Conservation (phyloP, 768 basidiomycete genomes). For the Favolaschia claudopus region DNA sequence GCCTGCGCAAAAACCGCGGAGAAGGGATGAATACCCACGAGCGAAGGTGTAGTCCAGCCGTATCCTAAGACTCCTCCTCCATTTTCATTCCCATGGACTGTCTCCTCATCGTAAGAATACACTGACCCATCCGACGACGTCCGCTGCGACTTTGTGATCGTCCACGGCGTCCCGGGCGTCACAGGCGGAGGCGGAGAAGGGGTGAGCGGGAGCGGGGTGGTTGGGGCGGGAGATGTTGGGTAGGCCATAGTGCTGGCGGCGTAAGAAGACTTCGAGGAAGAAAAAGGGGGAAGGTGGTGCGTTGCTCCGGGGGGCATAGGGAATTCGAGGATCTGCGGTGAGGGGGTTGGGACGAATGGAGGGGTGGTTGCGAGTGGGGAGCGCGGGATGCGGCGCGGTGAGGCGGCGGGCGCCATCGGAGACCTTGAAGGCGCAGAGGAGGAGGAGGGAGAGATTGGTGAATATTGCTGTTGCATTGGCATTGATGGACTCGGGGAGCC, state of each 20-base stretch:
- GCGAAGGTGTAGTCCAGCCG: slow-evolving; percentile 15
- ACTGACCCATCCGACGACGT: neutral
- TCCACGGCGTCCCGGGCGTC: slow-evolving; percentile 12
- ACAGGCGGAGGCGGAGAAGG: slow-evolving; percentile 8
- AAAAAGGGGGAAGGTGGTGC: too few species aligned
- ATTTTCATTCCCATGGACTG: too few species aligned
- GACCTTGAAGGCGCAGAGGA: neutral
- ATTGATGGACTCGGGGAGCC: neutral
- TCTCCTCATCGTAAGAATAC: slow-evolving; percentile 11
- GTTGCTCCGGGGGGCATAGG: neutral
- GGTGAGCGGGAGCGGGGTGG: neutral
- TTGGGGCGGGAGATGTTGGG: slow-evolving; percentile 27
- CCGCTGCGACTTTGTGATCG: neutral
- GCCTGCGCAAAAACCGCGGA: slow-evolving; percentile 7
- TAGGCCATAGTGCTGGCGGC: neutral
- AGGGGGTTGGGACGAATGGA: neutral
- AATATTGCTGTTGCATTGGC: neutral
- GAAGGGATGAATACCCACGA: slow-evolving; percentile 19
- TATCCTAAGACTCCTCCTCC: too few species aligned
- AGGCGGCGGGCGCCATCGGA: neutral
- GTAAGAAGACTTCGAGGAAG: too few species aligned
- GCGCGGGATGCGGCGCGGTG: slow-evolving; percentile 7
- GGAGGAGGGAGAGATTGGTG: neutral
- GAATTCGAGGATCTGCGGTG: neutral
- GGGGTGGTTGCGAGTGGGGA: slow-evolving; percentile 12